Conservation (phyloP, 2,329 filamentous ascomycete species). For the Colletotrichum sp. region DNA sequence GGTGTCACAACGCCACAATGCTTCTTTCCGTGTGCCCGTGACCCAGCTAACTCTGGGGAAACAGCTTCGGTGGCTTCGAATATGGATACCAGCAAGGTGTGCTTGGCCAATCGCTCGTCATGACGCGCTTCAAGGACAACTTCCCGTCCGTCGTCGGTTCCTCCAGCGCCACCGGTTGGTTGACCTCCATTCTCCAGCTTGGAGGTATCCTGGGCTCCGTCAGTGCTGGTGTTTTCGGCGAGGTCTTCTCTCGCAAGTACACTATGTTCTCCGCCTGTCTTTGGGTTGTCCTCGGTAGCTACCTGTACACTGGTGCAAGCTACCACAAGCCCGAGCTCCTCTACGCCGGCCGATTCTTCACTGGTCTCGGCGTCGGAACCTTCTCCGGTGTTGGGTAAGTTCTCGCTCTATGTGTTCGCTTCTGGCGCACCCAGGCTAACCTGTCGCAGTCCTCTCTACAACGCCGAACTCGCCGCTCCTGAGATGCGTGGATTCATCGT, state of each 20-base stretch:
- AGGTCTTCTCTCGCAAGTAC: slow-evolving; percentile 55
- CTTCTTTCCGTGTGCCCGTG: background rate
- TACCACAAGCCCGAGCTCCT: slow-evolving; percentile 43
- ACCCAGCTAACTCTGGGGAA: background rate
- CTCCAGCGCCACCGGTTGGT: slow-evolving; percentile 53
- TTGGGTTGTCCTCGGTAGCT: slow-evolving; percentile 51
- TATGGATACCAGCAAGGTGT: slow-evolving; percentile 61
- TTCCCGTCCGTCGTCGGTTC: slow-evolving; percentile 53
- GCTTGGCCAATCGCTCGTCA: slow-evolving; percentile 57
- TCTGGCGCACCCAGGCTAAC: background rate
- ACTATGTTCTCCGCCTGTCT: slow-evolving; percentile 55
- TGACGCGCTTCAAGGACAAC: slow-evolving; percentile 53
- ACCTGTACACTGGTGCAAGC: slow-evolving; percentile 48
- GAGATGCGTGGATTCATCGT: slow-evolving; percentile 72
- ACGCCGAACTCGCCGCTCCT: slow-evolving; percentile 61
- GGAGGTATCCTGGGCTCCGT: slow-evolving; percentile 55
- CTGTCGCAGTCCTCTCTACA: slow-evolving; percentile 45
- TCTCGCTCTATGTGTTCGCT: background rate
- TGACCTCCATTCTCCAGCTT: slow-evolving; percentile 55
- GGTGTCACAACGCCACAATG: rapidly evolving
- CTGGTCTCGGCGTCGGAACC: slow-evolving; percentile 52
- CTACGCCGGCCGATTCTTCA: slow-evolving; percentile 54
- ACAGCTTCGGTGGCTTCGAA: slow-evolving; percentile 54
- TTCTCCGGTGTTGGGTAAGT: slow-evolving; percentile 45
- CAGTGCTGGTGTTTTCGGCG: slow-evolving; percentile 50